Evolutionary conservation across 2,329 filamentous ascomycete genomes (phyloP).

Genomic region (Diaporthe citriasiana): DNA sequence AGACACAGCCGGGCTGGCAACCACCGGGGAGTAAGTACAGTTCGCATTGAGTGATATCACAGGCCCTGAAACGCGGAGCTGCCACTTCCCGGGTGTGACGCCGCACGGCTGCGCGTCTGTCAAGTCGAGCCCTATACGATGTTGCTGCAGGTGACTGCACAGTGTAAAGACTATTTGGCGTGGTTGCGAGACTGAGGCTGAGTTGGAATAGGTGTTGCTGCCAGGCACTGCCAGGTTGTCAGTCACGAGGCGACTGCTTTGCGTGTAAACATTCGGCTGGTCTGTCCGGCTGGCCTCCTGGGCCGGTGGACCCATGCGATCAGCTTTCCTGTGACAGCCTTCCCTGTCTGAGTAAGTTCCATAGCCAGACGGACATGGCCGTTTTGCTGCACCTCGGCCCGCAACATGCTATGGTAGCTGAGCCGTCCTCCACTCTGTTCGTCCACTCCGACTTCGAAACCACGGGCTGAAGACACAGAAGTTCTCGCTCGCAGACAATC

Average conservation of each 20-base stretch:
- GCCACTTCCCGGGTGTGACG: slow-evolving; percentile 30
- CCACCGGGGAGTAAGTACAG: background rate
- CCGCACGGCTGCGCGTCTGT: slow-evolving; percentile 6
- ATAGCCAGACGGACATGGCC: background rate
- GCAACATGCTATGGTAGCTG: background rate
- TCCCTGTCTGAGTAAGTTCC: background rate
- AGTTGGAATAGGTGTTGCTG: slow-evolving; percentile 7
- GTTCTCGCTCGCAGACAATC: background rate
- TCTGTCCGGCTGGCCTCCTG: background rate
- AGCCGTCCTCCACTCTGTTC: too few relatives aligned
- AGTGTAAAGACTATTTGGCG: slow-evolving; percentile 20
- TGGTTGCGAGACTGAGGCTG: background rate
- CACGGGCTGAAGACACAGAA: background rate
- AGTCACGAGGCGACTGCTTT: background rate
- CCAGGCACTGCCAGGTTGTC: background rate
- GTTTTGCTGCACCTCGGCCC: background rate
- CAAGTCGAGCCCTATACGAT: slow-evolving; percentile 12
- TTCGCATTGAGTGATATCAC: slow-evolving; percentile 33
- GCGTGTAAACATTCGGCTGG: background rate
- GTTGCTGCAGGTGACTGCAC: background rate
- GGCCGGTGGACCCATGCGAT: background rate
- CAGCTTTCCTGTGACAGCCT: background rate
- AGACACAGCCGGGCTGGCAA: background rate
- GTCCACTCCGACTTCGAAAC: too few relatives aligned
- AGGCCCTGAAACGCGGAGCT: slow-evolving; percentile 39